These are phyloP conservation scores for Rhodotorula kratochvilovae DNA, from an alignment of 768 basidiomycete genomes.

Conservation along the genomic window DNA sequence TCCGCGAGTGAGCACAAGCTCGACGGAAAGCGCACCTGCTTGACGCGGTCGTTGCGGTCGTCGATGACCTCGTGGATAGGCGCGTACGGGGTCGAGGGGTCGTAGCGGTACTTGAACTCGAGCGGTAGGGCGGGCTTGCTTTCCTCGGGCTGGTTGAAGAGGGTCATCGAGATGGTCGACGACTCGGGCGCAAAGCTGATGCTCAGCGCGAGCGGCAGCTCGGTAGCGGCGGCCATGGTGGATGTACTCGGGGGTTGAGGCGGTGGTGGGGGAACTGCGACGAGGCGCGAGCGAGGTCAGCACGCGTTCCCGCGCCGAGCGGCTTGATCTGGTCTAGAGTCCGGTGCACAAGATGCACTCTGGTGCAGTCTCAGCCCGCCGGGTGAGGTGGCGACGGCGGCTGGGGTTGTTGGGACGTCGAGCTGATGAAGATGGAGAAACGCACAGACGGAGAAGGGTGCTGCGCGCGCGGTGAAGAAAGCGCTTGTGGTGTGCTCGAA, in stretches of 20 bases:
- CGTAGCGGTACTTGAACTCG: conserved; percentile 73
- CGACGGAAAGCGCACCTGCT: conserved; percentile 43
- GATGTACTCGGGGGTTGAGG: not conserved
- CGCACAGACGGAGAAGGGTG: no score
- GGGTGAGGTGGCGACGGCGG: no score
- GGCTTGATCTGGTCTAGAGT: no score
- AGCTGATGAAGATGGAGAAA: no score
- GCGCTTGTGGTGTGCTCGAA: no score
- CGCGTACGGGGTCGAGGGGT: conserved; percentile 78
- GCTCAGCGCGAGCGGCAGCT: conserved; percentile 40
- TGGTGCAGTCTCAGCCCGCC: no score
- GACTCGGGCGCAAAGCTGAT: conserved; percentile 37
- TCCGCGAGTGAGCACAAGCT: not conserved
- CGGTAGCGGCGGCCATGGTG: conserved; percentile 28
- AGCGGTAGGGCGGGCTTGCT: conserved; percentile 63
- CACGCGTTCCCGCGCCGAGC: not conserved
- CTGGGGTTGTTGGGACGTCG: no score
- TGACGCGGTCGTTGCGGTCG: conserved; percentile 82
- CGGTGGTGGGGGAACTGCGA: not conserved
- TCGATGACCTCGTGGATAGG: conserved; percentile 82
- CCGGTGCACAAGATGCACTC: no score
- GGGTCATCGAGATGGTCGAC: conserved; percentile 38
- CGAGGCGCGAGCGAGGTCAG: not conserved
- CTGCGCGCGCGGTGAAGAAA: no score
- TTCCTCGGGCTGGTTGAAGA: conserved; percentile 37